Evolutionary conservation across 768 basidiomycete genomes (phyloP).

Genomic region (Artomyces pyxidatus): DNA sequence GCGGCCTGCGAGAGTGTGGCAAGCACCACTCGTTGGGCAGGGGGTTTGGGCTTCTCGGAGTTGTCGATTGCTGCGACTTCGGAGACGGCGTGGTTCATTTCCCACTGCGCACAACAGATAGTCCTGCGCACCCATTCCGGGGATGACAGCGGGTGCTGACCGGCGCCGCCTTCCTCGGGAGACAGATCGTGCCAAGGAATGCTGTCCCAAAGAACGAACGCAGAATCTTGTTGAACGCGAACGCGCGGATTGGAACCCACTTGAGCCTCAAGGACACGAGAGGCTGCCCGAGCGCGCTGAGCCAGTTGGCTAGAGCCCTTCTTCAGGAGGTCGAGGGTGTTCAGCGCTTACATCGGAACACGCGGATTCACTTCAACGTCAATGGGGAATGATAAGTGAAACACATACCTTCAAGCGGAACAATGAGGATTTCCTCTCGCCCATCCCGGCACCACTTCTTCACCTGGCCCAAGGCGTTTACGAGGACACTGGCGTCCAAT

Average conservation of each 20-base stretch:
- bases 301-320: slow-evolving; percentile 78
- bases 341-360: slow-evolving; percentile 51
- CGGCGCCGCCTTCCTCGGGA: slow-evolving; percentile 18
- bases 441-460: slow-evolving; percentile 78
- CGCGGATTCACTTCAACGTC: slow-evolving; percentile 1
- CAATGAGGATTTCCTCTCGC: slow-evolving; percentile 67
- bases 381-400: slow-evolving; percentile 1
- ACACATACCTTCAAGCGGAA: slow-evolving; percentile 80
- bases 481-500: slow-evolving; percentile 74
- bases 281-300: slow-evolving; percentile 77
- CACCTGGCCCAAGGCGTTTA: slow-evolving; percentile 69
- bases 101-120: slow-evolving; percentile 78
- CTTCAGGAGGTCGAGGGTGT: slow-evolving; percentile 88
- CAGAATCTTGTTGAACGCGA: slow-evolving; percentile 74
- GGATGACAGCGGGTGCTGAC: slow-evolving; percentile 29
- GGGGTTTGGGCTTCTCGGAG: background rate
- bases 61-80: slow-evolving; percentile 18
- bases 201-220: slow-evolving; percentile 75
- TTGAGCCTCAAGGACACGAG: slow-evolving; percentile 81
- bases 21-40: slow-evolving; percentile 37
- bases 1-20: slow-evolving; percentile 43
- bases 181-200: slow-evolving; percentile 43
- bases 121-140: slow-evolving; percentile 84
- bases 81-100: slow-evolving; percentile 43
- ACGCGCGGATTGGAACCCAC: slow-evolving; percentile 79